Evolutionary conservation across 2,329 filamentous ascomycete genomes (phyloP), one percentile per base, ranked within the genome.

Genomic region (Pseudogymnoascus sp.): DNA sequence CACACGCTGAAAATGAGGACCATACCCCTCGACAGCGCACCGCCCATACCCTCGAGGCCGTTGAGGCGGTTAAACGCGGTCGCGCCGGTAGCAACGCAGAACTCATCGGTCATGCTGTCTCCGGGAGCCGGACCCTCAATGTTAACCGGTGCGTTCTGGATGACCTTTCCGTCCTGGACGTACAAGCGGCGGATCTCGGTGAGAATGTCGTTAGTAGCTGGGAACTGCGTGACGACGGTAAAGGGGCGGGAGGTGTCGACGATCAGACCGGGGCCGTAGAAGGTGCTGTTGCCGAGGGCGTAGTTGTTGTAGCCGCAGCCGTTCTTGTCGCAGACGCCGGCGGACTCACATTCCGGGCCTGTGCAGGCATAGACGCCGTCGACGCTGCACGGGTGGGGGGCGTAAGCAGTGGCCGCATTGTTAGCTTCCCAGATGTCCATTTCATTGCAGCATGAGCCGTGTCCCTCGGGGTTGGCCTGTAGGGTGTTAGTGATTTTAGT

Each of bases 391-490:
- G 79, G 74, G 64, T 83, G 81, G 3, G 81, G 80, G 0, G 80
- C 79, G 14, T 80, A 71, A 7, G 76, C 75, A 16, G 74, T 78
- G 4, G 81, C 72, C 2, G 71, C 71, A 16, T 74, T 74, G 73
- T 83, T 83, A 57, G 80, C 80, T 65, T 83, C 81, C 79, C 80
- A 83, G 67, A 83, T 81, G 64, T 83, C 81, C 71, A 83, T 78
- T 68, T 83, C 81, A 67, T 80, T 80, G 68, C 81, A 83, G 76
- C 81, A 83, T 2, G 77, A 72, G 29, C 80, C 79, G 18, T 75
- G 71, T 39, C 72, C 73, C 45, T 76, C 74, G 57, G 79, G 69
- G 69, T 81, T 81, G 23, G 74, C 74, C 73, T 70, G 64, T 76
- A 68, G 69, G 72, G 68, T 47, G n/a, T 67, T 80, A 80, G 65